Base-by-base conservation (phyloP, 352 stramenopile genomes). In the Stephanocyclus meneghinianus region DNA sequence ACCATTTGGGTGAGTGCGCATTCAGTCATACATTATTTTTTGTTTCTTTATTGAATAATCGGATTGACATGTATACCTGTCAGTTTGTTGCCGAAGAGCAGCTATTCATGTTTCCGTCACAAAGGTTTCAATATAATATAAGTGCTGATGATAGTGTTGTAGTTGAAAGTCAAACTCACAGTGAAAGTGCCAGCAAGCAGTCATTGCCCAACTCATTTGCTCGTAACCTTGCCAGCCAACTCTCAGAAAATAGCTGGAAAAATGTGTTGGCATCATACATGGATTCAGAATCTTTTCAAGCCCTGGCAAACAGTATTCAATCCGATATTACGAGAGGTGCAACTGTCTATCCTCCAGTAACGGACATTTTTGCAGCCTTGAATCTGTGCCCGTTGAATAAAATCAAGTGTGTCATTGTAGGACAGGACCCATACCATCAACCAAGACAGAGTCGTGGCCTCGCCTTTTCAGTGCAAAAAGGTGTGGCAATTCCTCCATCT, bases 401-500 rank as follows among this genome's bases (percentile, higher is more conserved):
- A 18, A 82, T 97, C 45, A 97, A 97, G 78, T 93, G 97, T 45
- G 95, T 98, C 6, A 97, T 98, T 78, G 76, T 98, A 6, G 96
- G 96, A 2, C 96, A 98, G 82, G 94, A 97, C 69, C 79, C 91
- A 16, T 95, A 95, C 78, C 91, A 95, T 80, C 60, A 88, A 61
- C 90, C 90, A 1, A 61, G 74, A n/a, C 93, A 97, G 83, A 93
- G 89, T 2, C 92, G 96, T 84, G 94, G 94, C 2, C 76, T 97
- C 3, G 85, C 89, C 6, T 97, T 97, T 79, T 95, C 91, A 9
- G 97, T 99, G 44, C 86, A 91, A 55, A 88, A 91, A 18, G 96
- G 96, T 10, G 81, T 99, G 0, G 76, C 77, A 35, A 87, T 93
- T 13, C 97, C 97, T 16, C 97, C 97, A 2, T 98, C 94, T 42